Conservation (phyloP, 768 basidiomycete genomes). For the Russula compacta region DNA sequence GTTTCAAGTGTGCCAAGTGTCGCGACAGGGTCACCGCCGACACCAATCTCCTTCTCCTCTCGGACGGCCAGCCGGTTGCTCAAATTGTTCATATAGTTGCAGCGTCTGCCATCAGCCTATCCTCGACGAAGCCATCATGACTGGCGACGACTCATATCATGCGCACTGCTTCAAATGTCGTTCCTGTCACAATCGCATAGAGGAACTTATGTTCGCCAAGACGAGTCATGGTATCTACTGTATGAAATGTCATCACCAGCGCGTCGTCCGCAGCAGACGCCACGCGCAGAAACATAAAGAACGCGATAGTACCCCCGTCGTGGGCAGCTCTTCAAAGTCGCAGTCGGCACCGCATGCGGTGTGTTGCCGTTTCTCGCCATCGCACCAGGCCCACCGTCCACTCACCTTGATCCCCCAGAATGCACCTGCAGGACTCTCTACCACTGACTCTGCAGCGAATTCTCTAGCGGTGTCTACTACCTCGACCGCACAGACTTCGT, state of each 20-base stretch:
- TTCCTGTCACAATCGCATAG: constrained; percentile 88
- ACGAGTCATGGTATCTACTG: constrained; percentile 98
- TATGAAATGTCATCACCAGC: constrained; percentile 97
- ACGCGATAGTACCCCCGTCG: constrained; percentile 32
- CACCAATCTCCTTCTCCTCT: constrained; percentile 92
- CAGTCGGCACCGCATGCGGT: constrained; percentile 32
- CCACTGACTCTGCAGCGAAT: not conserved
- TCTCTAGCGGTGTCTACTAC: not conserved
- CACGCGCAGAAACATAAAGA: constrained; percentile 86
- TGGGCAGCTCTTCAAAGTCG: constrained; percentile 32
- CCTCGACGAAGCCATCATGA: constrained; percentile 98
- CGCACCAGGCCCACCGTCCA: too few species aligned
- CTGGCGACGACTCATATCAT: constrained; percentile 97
- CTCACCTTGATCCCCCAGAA: not conserved
- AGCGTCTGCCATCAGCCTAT: constrained; percentile 91
- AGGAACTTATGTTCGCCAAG: constrained; percentile 98
- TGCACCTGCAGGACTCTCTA: not conserved
- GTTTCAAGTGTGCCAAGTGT: constrained; percentile 98
- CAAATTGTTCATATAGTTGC: constrained; percentile 90
- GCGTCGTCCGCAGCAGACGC: constrained; percentile 85
- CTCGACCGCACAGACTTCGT: not conserved
- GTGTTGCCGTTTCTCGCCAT: not conserved
- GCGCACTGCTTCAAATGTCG: constrained; percentile 98
- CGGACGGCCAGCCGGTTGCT: constrained; percentile 97
- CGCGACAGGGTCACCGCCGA: constrained; percentile 87